Evolutionary conservation across 2,329 filamentous ascomycete species (phyloP).

Genomic region (Dactylellina parvicollis): DNA sequence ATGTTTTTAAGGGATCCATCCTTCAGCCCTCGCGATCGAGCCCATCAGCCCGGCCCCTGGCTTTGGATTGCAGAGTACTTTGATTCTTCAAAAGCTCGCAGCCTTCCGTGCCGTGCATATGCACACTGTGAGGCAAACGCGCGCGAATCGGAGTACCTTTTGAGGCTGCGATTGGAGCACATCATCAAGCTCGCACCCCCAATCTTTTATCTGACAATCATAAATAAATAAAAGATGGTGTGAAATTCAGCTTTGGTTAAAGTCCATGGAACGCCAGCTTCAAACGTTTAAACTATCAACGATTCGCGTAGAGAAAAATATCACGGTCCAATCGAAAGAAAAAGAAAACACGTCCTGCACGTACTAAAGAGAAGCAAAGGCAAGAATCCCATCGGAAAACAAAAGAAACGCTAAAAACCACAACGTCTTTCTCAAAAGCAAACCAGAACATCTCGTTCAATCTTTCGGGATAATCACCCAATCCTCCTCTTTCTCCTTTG

Average conservation of each 20-base stretch:
- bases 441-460: constrained; percentile 6
- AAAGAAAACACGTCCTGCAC: neutral
- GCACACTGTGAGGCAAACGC: no score
- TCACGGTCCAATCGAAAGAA: neutral
- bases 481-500: constrained; percentile 32
- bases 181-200: no score
- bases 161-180: no score
- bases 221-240: neutral
- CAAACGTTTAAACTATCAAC: no score
- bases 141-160: no score
- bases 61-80: no score
- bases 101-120: no score
- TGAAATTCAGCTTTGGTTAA: neutral
- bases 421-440: neutral
- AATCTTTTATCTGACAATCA: neutral
- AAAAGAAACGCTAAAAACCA: neutral
- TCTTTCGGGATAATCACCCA: constrained; percentile 46
- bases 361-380: neutral
- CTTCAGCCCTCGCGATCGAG: no score
- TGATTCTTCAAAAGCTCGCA: no score
- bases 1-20: no score
- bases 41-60: no score
- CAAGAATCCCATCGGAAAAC: neutral
- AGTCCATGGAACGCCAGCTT: constrained; percentile 16
- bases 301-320: neutral